Percentiles rank a stretch among this genome's conserved stretches.
phyloP scores from a whole-genome alignment of 2,329 filamentous ascomycete species.

The Clarireedia paspali region DNA sequence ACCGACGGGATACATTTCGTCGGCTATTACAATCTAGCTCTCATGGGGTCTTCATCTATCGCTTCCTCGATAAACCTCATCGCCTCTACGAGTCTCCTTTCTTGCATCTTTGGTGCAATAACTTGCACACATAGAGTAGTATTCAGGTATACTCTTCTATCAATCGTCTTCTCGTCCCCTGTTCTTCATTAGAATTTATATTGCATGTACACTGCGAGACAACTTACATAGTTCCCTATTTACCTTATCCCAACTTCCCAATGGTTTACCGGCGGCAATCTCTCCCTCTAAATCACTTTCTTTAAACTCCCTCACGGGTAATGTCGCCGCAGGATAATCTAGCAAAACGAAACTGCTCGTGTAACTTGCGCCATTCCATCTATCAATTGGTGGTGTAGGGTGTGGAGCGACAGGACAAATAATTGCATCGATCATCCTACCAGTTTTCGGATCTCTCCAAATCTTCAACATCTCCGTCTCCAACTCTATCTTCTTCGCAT shows the following conservation, averaged over 20 bases:
- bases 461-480: conserved; percentile 49
- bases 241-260: conserved; percentile 52
- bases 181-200: not conserved
- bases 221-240: conserved; percentile 50
- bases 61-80: conserved; percentile 24
- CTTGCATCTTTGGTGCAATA: conserved; percentile 25
- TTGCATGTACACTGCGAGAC: not conserved
- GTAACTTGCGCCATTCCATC: conserved; percentile 55
- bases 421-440: conserved; percentile 47
- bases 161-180: conserved; percentile 23
- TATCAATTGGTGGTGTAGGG: conserved; percentile 52
- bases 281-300: conserved; percentile 44
- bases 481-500: conserved; percentile 42
- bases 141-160: conserved; percentile 25
- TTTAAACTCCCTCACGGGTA: conserved; percentile 46
- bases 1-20: no score
- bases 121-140: conserved; percentile 26
- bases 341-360: conserved; percentile 53
- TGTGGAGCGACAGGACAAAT: conserved; percentile 58
- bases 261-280: conserved; percentile 31
- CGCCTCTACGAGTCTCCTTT: conserved; percentile 22
- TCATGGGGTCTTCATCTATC: not conserved
- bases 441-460: conserved; percentile 41
- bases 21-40: not conserved
- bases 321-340: conserved; percentile 50